Evolutionary conservation across 257 asterid genomes (phyloP).

Genomic region (Ilex aquifolium): DNA sequence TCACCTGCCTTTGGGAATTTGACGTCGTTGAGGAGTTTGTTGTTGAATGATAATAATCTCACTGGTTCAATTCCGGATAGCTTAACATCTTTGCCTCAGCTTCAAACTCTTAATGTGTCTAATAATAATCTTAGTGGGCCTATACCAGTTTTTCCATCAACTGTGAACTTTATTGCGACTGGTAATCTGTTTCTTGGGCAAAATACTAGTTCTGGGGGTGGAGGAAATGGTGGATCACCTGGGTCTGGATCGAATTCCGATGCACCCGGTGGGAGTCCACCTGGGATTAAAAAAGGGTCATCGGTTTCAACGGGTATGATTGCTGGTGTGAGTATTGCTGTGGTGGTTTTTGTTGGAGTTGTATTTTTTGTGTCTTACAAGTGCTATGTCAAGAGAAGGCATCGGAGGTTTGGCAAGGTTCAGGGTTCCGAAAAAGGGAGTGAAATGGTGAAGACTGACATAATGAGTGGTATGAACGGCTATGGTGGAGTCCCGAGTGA

Average conservation of each 20-base stretch:
- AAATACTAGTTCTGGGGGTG: slow-evolving; percentile 32
- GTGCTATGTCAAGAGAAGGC: slow-evolving; percentile 49
- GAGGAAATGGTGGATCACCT: slow-evolving; percentile 29
- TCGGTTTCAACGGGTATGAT: slow-evolving; percentile 58
- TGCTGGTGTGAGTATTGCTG: slow-evolving; percentile 74
- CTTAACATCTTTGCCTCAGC: too few relatives aligned
- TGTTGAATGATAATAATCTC: too few relatives aligned
- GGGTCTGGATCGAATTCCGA: slow-evolving; percentile 33
- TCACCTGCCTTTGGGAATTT: too few relatives aligned
- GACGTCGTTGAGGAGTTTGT: too few relatives aligned
- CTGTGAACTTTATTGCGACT: slow-evolving; percentile 33
- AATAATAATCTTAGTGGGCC: slow-evolving; percentile 38
- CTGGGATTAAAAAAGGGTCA: slow-evolving; percentile 31
- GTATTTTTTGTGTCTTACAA: slow-evolving; percentile 67
- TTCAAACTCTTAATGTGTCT: slow-evolving; percentile 29
- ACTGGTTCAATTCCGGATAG: too few relatives aligned
- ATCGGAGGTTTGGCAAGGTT: slow-evolving; percentile 41
- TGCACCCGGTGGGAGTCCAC: slow-evolving; percentile 16
- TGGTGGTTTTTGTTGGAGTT: slow-evolving; percentile 46
- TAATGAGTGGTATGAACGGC: slow-evolving; percentile 31
- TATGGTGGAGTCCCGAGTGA: slow-evolving; percentile 46
- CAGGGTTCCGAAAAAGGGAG: slow-evolving; percentile 58
- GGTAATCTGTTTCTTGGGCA: slow-evolving; percentile 64
- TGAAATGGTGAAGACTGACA: slow-evolving; percentile 42
- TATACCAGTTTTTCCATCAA: slow-evolving; percentile 22